These are phyloP conservation scores for Plenodomus lindquistii DNA, from an alignment of 2,329 filamentous ascomycete genomes.

Conservation along the genomic window DNA sequence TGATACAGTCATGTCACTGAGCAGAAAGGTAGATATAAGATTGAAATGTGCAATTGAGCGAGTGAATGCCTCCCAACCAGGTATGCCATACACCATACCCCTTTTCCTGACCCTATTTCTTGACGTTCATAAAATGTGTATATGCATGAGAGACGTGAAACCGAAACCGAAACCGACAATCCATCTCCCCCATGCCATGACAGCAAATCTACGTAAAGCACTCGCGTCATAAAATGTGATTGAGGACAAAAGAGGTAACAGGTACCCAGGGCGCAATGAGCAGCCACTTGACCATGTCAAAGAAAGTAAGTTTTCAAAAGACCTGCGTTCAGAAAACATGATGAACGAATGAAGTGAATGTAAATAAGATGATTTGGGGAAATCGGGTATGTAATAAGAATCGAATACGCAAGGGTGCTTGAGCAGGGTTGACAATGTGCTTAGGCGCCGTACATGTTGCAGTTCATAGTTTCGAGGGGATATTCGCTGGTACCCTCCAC, in stretches of 20 bases:
- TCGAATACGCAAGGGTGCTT: neutral
- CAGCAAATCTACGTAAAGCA: neutral
- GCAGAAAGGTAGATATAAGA: no score
- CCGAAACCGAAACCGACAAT: neutral
- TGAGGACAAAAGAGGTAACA: slow-evolving; percentile 2
- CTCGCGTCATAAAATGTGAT: neutral
- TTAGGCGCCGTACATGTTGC: slow-evolving; percentile 25
- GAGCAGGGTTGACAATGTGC: neutral
- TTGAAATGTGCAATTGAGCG: neutral
- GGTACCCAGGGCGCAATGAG: slow-evolving; percentile 10
- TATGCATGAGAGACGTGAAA: slow-evolving; percentile 3
- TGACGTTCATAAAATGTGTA: slow-evolving; percentile 1
- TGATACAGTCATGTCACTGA: no score
- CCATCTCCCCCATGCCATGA: slow-evolving; percentile 1
- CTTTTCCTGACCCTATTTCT: neutral
- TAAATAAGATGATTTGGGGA: neutral
- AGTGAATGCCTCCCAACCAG: neutral
- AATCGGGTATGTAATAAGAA: slow-evolving; percentile 7
- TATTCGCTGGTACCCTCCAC: slow-evolving; percentile 51
- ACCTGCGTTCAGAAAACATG: slow-evolving; percentile 10
- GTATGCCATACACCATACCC: neutral
- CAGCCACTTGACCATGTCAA: slow-evolving; percentile 11
- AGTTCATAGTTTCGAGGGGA: slow-evolving; percentile 45
- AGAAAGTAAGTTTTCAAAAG: neutral
- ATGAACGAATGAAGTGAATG: slow-evolving; percentile 14